These are phyloP conservation scores for Tilletiopsis washingtonensis DNA, from an alignment of 1,284 basidiomycete species.

Conservation along the genomic window DNA sequence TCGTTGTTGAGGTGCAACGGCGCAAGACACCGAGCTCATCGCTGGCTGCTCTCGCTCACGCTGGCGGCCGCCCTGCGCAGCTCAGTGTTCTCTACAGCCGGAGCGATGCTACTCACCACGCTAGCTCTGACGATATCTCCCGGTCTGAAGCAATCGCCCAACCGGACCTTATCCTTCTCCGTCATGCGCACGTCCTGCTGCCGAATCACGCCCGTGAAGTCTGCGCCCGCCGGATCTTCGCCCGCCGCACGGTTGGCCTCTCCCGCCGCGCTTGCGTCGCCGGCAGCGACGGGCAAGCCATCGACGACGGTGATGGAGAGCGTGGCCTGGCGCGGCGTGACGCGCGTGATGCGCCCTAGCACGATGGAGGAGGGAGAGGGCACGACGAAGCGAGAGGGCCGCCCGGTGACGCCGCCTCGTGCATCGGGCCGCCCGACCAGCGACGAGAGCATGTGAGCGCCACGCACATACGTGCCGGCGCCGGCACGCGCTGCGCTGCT, in stretches of 20 bases:
- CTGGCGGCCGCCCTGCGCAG: too few relatives aligned
- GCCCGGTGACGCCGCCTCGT: constrained; percentile 8
- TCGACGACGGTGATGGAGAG: constrained; percentile 84
- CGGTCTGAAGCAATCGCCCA: constrained; percentile 87
- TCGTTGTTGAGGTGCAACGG: too few relatives aligned
- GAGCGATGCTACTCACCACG: constrained; percentile 60
- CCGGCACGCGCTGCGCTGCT: constrained; percentile 6
- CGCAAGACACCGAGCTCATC: too few relatives aligned
- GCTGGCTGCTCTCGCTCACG: too few relatives aligned
- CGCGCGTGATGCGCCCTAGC: constrained; percentile 69
- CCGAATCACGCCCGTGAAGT: constrained; percentile 86
- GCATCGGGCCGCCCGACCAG: constrained; percentile 24
- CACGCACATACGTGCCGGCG: constrained; percentile 25
- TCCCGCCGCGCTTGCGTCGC: constrained; percentile 15
- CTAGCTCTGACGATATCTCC: constrained; percentile 89
- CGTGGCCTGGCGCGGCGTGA: constrained; percentile 78
- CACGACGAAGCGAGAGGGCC: constrained; percentile 26
- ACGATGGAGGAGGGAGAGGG: constrained; percentile 33
- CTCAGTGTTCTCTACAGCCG: too few relatives aligned
- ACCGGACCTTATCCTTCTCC: constrained; percentile 85
- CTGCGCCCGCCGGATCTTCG: constrained; percentile 33
- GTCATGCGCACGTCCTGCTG: constrained; percentile 70
- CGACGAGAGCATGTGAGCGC: constrained; percentile 30
- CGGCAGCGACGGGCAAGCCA: constrained; percentile 57
- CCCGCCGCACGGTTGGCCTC: constrained; percentile 41